Conservation (phyloP, 345 rosid species). For the Heritiera littoralis region DNA sequence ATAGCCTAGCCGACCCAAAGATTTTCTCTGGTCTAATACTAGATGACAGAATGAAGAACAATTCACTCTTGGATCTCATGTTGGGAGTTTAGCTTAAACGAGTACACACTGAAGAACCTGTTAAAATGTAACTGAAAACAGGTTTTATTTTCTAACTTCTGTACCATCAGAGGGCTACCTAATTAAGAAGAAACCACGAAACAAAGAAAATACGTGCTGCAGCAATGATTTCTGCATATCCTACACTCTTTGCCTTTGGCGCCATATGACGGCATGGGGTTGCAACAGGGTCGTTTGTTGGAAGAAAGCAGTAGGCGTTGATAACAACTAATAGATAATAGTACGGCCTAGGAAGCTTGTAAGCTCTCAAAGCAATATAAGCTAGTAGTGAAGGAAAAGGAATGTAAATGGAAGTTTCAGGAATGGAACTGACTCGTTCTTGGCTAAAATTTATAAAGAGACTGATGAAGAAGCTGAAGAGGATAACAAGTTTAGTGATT, state of each 20-base stretch:
- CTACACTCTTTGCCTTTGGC: not conserved
- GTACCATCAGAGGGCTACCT: too few relatives aligned
- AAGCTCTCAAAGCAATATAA: not conserved
- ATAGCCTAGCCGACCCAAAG: not conserved
- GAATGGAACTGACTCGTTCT: not conserved
- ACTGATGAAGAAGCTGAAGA: not conserved
- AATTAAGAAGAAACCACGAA: too few relatives aligned
- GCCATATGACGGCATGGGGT: not conserved
- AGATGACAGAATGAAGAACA: not conserved
- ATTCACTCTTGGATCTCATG: not conserved
- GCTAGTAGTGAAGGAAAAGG: not conserved
- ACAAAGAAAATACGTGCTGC: not conserved
- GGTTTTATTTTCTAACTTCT: too few relatives aligned
- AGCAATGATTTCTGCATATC: not conserved
- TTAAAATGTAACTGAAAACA: too few relatives aligned
- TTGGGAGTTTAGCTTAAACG: not conserved
- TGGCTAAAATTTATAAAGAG: not conserved
- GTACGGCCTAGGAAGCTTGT: not conserved
- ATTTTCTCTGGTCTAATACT: not conserved
- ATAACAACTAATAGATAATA: not conserved
- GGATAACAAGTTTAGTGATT: not conserved
- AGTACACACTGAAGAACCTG: too few relatives aligned
- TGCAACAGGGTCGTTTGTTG: not conserved
- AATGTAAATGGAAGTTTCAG: not conserved
- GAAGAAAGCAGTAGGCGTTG: not conserved